Evolutionary conservation across 495 filamentous ascomycete genomes (phyloP).

Genomic region (Tuber aestivum): DNA sequence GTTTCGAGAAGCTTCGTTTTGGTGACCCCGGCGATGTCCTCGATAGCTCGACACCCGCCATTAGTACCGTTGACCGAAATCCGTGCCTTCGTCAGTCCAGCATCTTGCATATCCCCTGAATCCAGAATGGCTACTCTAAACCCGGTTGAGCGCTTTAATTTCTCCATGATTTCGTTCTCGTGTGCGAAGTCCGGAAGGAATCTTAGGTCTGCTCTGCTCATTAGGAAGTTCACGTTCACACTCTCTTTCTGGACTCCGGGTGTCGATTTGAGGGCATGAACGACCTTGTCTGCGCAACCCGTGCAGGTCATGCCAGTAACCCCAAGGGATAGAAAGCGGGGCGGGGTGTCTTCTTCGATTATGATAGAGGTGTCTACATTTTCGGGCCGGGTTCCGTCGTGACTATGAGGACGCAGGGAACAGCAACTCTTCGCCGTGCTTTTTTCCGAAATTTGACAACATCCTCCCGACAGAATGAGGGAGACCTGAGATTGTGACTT

Average conservation of each 20-base stretch:
- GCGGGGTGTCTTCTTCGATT: background rate
- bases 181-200: constrained; percentile 24
- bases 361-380: background rate
- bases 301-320: constrained; percentile 42
- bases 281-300: constrained; percentile 36
- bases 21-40: constrained; percentile 13
- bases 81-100: constrained; percentile 30
- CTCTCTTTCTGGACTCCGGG: constrained; percentile 26
- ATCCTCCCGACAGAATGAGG: constrained; percentile 6
- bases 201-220: constrained; percentile 35
- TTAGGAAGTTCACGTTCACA: constrained; percentile 38
- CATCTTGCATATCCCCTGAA: constrained; percentile 28
- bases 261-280: constrained; percentile 29
- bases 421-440: constrained; percentile 9
- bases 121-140: constrained; percentile 32
- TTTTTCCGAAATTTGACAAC: constrained; percentile 1
- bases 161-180: constrained; percentile 28
- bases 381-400: constrained; percentile 4
- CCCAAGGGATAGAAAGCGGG: constrained; percentile 29
- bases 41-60: background rate
- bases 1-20: constrained; percentile 22
- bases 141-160: constrained; percentile 29
- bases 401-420: constrained; percentile 13
- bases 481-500: background rate
- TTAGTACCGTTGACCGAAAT: constrained; percentile 9